Evolutionary conservation across 345 rosid genomes (phyloP), one percentile per base, ranked within the genome.

Genomic region (Triadica sebifera): DNA sequence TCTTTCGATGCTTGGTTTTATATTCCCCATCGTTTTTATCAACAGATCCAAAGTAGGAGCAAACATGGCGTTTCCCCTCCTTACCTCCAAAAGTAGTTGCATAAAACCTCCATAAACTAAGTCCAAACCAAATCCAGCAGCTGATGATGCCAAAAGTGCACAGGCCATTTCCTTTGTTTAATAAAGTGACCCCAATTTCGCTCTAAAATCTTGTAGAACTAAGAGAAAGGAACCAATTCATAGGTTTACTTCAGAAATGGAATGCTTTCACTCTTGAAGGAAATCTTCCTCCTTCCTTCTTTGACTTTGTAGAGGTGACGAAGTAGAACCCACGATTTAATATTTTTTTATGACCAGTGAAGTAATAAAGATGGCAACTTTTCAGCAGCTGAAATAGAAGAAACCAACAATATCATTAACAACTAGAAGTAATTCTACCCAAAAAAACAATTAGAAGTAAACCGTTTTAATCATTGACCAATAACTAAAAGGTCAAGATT

Each of bases 91-190:
- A 52, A 63, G 46, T 6, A 52, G 0, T 3, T 25, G 29, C 13
- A 70, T 3, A 17, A 76, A n/a, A 37, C 4, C n/a, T 25, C 20
- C 71, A 52, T 63, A 70, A 12, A 13, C 6, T 15, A 70, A 0
- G 47, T 62, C 43, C 19, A 76, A 5, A 4, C 72, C 72, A 68
- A 60, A 60, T 51, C 72, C 72, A 16, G 60, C 8, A 17, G 72
- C 72, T 34, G 67, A 66, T 17, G 74, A 25, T 58, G 25, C 43
- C 8, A 71, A 3, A 4, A 71, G 43, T 22, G 60, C 0, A 51
- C 38, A 34, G 37, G 29, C 74, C 74, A 71, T 71, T 12, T 47
- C 10, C 4, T 22, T 58, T 19, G 29, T 8, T 20, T 8, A 9
- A 57, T n/a, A n/a, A n/a, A n/a, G 20, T 19, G 19, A 16, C n/a